Evolutionary conservation across 768 basidiomycete genomes (phyloP).

Genomic region (Trametes punicea): DNA sequence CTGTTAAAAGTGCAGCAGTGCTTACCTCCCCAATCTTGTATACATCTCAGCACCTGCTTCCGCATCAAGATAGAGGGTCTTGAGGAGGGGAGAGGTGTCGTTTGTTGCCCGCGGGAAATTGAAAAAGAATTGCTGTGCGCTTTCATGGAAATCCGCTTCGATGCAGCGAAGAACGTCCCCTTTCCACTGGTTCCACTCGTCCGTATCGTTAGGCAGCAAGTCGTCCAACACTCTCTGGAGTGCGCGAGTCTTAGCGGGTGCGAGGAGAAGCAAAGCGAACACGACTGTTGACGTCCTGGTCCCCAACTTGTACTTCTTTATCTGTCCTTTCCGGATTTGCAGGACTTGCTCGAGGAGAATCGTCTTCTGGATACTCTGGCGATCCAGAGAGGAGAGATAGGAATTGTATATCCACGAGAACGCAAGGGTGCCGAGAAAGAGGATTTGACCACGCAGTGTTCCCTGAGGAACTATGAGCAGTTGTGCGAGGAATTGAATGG

Average conservation of each 20-base stretch:
- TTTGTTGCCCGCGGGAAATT: no score
- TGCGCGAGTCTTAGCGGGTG: not conserved
- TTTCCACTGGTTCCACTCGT: conserved; percentile 1
- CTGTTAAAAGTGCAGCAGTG: no score
- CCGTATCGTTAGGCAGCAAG: conserved; percentile 6
- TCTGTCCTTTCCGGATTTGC: not conserved
- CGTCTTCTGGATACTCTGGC: not conserved
- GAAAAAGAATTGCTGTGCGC: not conserved
- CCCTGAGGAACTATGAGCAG: conserved; percentile 10
- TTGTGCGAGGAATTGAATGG: conserved; percentile 11
- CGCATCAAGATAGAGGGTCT: not conserved
- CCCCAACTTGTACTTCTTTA: conserved; percentile 3
- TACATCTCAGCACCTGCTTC: not conserved
- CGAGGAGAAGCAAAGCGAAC: not conserved
- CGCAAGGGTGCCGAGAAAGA: conserved; percentile 5
- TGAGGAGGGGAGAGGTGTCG: not conserved
- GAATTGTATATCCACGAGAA: conserved; percentile 10
- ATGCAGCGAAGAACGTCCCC: not conserved
- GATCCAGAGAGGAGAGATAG: conserved; percentile 6
- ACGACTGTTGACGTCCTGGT: conserved; percentile 1
- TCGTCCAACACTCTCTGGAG: conserved; percentile 4
- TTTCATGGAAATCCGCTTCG: not conserved
- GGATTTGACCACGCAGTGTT: conserved; percentile 5
- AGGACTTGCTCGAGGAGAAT: conserved; percentile 3
- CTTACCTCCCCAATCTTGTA: not conserved